Percentiles rank a stretch among this genome's conserved stretches.
Conservation (phyloP, 1,284 basidiomycete species). For the Leccinum griseonigrum region DNA sequence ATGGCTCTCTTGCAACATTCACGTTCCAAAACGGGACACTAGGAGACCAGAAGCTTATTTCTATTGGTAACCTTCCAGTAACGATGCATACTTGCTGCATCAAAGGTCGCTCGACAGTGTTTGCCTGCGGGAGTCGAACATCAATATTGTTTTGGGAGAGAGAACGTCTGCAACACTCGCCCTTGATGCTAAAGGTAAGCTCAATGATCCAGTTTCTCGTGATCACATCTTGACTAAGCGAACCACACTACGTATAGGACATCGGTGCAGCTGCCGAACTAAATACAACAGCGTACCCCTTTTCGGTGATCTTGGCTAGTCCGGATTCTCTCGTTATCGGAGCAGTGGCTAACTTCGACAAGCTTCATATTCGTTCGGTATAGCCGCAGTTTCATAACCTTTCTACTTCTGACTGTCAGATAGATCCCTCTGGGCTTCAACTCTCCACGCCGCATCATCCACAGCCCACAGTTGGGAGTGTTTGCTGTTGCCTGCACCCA, state of each 20-base stretch:
- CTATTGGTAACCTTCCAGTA: slow-evolving; percentile 71
- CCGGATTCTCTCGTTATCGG: slow-evolving; percentile 61
- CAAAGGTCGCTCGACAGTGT: slow-evolving; percentile 50
- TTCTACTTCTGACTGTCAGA: slow-evolving; percentile 12
- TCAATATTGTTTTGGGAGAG: slow-evolving; percentile 67
- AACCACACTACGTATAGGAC: slow-evolving; percentile 43
- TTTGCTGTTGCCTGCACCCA: slow-evolving; percentile 66
- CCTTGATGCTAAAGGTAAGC: slow-evolving; percentile 71
- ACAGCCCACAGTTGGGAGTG: slow-evolving; percentile 50
- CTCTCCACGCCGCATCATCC: slow-evolving; percentile 62
- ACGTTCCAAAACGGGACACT: slow-evolving; percentile 42
- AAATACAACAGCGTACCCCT: slow-evolving; percentile 45
- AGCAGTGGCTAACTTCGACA: slow-evolving; percentile 66
- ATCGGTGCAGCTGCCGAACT: slow-evolving; percentile 54
- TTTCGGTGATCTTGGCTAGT: slow-evolving; percentile 60
- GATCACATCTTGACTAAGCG: slow-evolving; percentile 1
- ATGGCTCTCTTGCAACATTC: slow-evolving; percentile 76
- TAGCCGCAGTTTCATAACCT: slow-evolving; percentile 20
- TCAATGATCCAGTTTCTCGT: slow-evolving; percentile 1
- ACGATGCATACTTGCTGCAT: slow-evolving; percentile 51
- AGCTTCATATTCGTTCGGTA: slow-evolving; percentile 80
- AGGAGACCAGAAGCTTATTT: slow-evolving; percentile 55
- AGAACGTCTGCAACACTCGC: slow-evolving; percentile 64
- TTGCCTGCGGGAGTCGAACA: slow-evolving; percentile 65
- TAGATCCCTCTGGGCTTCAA: slow-evolving; percentile 70